These are phyloP conservation scores for Omphalotus olearius DNA, from an alignment of 1,284 basidiomycete genomes.

Conservation along the genomic window DNA sequence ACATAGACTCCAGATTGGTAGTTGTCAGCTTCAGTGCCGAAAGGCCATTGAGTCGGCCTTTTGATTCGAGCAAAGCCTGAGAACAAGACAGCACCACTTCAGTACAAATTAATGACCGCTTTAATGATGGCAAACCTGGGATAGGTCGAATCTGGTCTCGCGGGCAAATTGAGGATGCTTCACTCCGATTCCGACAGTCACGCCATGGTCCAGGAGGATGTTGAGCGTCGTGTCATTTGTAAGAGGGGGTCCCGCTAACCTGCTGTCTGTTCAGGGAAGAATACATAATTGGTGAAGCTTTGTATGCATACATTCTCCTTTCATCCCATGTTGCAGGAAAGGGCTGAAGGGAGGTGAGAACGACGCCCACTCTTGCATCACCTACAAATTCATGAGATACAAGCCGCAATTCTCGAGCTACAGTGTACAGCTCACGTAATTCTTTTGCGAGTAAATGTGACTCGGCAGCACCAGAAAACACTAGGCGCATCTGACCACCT, in stretches of 20 bases:
- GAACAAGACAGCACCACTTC: not conserved
- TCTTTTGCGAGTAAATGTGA: slow-evolving; percentile 73
- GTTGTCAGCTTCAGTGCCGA: slow-evolving; percentile 28
- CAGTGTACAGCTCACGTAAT: slow-evolving; percentile 41
- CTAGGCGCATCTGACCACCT: slow-evolving; percentile 53
- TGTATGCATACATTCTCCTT: slow-evolving; percentile 48
- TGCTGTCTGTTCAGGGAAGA: slow-evolving; percentile 15
- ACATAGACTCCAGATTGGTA: slow-evolving; percentile 52
- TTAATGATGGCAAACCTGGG: slow-evolving; percentile 47
- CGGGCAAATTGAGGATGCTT: slow-evolving; percentile 59
- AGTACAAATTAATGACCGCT: not conserved
- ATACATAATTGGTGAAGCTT: slow-evolving; percentile 28
- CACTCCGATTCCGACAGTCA: slow-evolving; percentile 73
- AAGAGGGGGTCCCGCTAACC: slow-evolving; percentile 71
- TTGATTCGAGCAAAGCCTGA: slow-evolving; percentile 37
- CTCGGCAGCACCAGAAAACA: slow-evolving; percentile 73
- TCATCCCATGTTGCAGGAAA: slow-evolving; percentile 69
- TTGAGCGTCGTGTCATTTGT: slow-evolving; percentile 62
- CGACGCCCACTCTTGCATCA: slow-evolving; percentile 63
- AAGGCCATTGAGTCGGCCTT: slow-evolving; percentile 20
- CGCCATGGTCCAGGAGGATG: slow-evolving; percentile 55
- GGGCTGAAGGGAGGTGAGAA: slow-evolving; percentile 51
- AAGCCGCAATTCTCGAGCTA: not conserved
- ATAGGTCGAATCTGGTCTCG: slow-evolving; percentile 71
- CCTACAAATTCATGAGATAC: slow-evolving; percentile 22